phyloP scores from a whole-genome alignment of 495 filamentous ascomycete genomes.

The Astrothelium macrocarpum region DNA sequence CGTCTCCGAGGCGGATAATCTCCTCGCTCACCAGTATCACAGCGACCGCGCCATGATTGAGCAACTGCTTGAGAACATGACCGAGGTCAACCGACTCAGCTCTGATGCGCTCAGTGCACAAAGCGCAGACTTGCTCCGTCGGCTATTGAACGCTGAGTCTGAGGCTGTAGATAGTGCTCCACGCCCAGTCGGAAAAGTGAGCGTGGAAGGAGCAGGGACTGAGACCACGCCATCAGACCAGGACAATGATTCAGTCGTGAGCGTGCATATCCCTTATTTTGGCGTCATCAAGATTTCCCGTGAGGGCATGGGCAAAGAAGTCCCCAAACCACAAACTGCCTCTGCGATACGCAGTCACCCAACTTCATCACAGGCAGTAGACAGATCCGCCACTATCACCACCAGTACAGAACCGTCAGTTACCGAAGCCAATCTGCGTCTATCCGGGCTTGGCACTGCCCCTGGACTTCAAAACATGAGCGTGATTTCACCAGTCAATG shows the following conservation, averaged over 20 bases:
- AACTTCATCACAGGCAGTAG: background rate
- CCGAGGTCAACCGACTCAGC: conserved; percentile 26
- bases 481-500: background rate
- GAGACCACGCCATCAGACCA: conserved; percentile 12
- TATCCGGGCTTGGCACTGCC: background rate
- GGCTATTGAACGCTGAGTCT: conserved; percentile 31
- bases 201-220: conserved; percentile 11
- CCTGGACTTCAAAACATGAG: background rate
- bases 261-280: conserved; percentile 33
- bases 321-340: background rate
- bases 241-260: conserved; percentile 16
- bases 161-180: conserved; percentile 21
- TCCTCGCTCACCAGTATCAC: conserved; percentile 34
- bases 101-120: conserved; percentile 29
- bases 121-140: conserved; percentile 29
- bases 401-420: background rate
- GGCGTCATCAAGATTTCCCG: conserved; percentile 26
- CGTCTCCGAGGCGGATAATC: conserved; percentile 17
- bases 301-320: conserved; percentile 13
- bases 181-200: conserved; percentile 17
- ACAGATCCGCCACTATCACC: background rate
- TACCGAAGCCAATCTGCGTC: background rate
- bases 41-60: conserved; percentile 40
- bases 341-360: background rate
- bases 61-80: conserved; percentile 32